Evolutionary conservation across 2,329 filamentous ascomycete species (phyloP).

Genomic region (Paraconiothyrium sp.): DNA sequence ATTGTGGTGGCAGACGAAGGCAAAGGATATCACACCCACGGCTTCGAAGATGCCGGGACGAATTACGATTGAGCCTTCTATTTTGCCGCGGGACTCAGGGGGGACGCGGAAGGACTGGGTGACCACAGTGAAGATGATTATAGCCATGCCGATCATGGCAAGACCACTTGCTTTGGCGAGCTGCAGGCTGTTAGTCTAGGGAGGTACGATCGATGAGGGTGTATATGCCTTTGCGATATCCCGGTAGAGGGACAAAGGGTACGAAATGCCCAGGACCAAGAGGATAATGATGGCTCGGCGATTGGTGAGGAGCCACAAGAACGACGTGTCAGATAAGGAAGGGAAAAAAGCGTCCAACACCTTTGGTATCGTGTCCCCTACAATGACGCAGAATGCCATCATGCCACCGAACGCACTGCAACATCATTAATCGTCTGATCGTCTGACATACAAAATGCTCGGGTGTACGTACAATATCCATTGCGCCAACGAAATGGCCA

Average conservation of each 20-base stretch:
- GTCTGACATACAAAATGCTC: background rate
- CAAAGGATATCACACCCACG: constrained; percentile 96
- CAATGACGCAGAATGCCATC: constrained; percentile 97
- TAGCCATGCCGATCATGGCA: constrained; percentile 88
- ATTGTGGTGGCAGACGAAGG: constrained; percentile 87
- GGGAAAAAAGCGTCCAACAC: constrained; percentile 87
- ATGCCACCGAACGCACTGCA: constrained; percentile 89
- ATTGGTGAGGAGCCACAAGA: constrained; percentile 84
- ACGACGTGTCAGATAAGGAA: constrained; percentile 73
- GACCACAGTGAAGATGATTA: constrained; percentile 89
- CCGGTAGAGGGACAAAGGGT: constrained; percentile 89
- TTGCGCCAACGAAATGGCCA: constrained; percentile 91
- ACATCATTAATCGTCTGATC: constrained; percentile 31
- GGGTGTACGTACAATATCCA: constrained; percentile 77
- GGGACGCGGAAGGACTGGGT: constrained; percentile 83
- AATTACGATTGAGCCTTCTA: constrained; percentile 76
- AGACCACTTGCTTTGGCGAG: constrained; percentile 95
- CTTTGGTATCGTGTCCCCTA: constrained; percentile 94
- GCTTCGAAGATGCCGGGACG: constrained; percentile 93
- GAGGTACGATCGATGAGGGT: constrained; percentile 19
- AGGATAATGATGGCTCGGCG: constrained; percentile 86
- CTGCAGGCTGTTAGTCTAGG: constrained; percentile 60
- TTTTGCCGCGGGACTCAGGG: constrained; percentile 73
- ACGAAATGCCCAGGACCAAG: constrained; percentile 86
- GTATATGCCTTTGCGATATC: constrained; percentile 84